Conservation (phyloP, 2,329 filamentous ascomycete genomes). For the Sodiomyces alkalinus region DNA sequence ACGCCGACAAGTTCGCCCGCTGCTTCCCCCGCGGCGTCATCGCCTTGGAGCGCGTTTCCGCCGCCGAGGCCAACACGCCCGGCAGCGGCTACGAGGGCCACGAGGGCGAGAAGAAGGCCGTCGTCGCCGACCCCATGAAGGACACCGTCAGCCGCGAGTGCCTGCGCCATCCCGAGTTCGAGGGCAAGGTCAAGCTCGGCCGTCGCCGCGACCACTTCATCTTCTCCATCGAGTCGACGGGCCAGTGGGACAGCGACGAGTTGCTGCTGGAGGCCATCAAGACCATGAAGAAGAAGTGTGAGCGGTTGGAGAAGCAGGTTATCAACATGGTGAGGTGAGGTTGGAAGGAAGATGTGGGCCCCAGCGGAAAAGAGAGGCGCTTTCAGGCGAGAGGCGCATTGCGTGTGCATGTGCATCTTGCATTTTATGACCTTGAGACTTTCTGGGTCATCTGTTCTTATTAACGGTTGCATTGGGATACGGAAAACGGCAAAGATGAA, state of each 20-base stretch:
- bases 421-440: too few relatives aligned
- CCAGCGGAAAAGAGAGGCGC: too few relatives aligned
- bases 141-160: conserved; percentile 93
- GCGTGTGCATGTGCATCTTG: too few relatives aligned
- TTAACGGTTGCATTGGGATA: too few relatives aligned
- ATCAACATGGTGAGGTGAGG: conserved; percentile 42
- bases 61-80: conserved; percentile 42
- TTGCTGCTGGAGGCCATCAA: conserved; percentile 83
- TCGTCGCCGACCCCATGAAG: conserved; percentile 76
- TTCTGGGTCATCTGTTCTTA: too few relatives aligned
- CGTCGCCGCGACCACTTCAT: conserved; percentile 92
- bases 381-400: too few relatives aligned
- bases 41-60: conserved; percentile 55
- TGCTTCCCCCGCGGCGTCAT: conserved; percentile 91
- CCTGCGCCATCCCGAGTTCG: conserved; percentile 80
- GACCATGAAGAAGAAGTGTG: conserved; percentile 73
- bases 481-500: too few relatives aligned
- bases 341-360: too few relatives aligned
- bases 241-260: conserved; percentile 87
- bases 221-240: conserved; percentile 86
- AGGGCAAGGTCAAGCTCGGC: conserved; percentile 88
- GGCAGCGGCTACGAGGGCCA: conserved; percentile 57
- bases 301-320: conserved; percentile 56
- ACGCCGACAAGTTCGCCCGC: conserved; percentile 75
- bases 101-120: conserved; percentile 71